These are phyloP conservation scores for Yamadazyma dushanensis DNA, from an alignment of 1,139 yeast species.

Conservation along the genomic window DNA sequence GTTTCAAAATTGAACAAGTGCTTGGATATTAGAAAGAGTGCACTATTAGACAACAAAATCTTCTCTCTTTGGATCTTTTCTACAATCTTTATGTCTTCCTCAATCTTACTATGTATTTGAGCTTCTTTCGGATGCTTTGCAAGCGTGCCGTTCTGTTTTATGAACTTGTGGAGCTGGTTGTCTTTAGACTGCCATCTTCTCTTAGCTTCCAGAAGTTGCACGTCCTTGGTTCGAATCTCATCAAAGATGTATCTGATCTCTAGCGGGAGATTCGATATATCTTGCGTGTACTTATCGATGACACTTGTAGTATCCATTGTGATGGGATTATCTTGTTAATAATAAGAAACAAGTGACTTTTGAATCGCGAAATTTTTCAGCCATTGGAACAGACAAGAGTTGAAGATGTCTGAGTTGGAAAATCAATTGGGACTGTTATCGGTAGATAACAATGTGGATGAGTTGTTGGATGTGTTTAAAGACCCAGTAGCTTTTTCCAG, in stretches of 20 bases:
- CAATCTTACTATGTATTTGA: conserved; percentile 63
- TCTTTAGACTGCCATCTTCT: conserved; percentile 73
- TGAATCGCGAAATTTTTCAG: too few relatives aligned
- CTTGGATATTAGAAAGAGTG: conserved; percentile 71
- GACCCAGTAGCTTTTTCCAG: conserved; percentile 3
- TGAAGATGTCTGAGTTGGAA: conserved; percentile 5
- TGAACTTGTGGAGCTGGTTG: conserved; percentile 75
- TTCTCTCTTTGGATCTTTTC: conserved; percentile 73
- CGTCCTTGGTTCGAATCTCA: conserved; percentile 74
- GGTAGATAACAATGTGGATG: background rate
- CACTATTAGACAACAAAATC: conserved; percentile 77
- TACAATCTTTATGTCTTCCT: conserved; percentile 64
- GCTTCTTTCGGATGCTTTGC: conserved; percentile 83
- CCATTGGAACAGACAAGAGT: background rate
- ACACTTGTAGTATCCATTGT: conserved; percentile 52
- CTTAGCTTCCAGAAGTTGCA: conserved; percentile 63
- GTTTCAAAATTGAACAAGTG: conserved; percentile 72
- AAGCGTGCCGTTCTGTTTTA: conserved; percentile 79
- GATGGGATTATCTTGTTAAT: too few relatives aligned
- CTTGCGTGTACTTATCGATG: conserved; percentile 50
- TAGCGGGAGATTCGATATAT: conserved; percentile 80
- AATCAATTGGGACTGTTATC: conserved; percentile 1
- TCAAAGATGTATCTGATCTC: conserved; percentile 81
- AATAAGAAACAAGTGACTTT: too few relatives aligned
- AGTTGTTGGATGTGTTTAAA: conserved; percentile 16